Base-by-base conservation (phyloP, 768 basidiomycete species). In the Strobilomyces dryophilus region DNA sequence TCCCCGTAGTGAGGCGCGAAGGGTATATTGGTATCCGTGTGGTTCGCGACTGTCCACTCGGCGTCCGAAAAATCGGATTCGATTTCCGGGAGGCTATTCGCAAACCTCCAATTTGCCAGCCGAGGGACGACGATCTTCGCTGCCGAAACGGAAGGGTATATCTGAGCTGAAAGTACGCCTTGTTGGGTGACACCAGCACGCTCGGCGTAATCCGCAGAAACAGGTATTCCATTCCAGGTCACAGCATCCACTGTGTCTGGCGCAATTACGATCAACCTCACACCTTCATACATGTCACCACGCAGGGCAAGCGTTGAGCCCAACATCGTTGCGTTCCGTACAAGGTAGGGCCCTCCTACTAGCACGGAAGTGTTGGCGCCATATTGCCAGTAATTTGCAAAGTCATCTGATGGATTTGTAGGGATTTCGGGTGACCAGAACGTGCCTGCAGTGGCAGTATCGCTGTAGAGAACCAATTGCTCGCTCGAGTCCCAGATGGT, bases 341-440 rank as follows among this genome's bases (percentile, higher is more conserved):
- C 82, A 31, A 86, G 76, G 58, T 85, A 80, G 0, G 84, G 84
- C 0, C 84, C 84, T 20, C 80, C 80, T 24, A 86, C 75, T 1
- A 93, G 73, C 24, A 87, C 74, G 11, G 85, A 81, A 4, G 75
- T 65, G 59, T 91, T 90, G 21, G 85, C 83, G 26, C 90, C 89
- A 47, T 89, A 71, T 48, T 81, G 75, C 84, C 85, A 92, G 74
- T 75, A 91, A 58, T 79, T 81, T 39, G 72, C 72, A 51, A 85
- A 74, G 12, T 76, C 72, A 27, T 76, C 69, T 4, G 62, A 67
- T 18, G 54, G 39, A 7, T 63, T 57, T 1, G 71, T 69, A 6
- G 83, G 67, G 40, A 92, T 74, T 17, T 80, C 76, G 2, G 92
- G 92, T 5, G 85, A 76, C 83, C 87, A 93, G 73, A 90, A 89